Evolutionary conservation across 352 stramenopile genomes (phyloP), one percentile per base, ranked within the genome.

Genomic region (Pythium rishiriense): DNA sequence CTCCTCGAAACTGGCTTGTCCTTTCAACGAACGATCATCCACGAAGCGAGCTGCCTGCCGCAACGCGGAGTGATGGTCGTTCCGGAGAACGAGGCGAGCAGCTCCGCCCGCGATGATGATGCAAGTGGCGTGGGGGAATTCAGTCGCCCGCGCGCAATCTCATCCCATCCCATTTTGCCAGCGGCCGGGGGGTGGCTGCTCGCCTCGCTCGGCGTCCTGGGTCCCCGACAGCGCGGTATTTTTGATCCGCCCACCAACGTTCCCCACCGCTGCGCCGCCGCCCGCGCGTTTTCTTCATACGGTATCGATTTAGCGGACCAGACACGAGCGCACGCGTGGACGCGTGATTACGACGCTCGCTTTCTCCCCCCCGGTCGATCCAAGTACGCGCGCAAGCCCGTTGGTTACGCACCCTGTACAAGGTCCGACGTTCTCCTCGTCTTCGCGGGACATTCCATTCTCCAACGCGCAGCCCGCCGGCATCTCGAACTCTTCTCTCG

Each of bases 61-160:
- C 42, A 49, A 49, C 42, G n/a, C 9, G 22, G 42, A 49, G 42
- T 49, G 42, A 49, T 49, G 42, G 42, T 49, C 42, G 7, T 12
- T 28, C 42, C 22, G 42, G 42, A 49, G 42, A 49, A 49, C 37
- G 3, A 17, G 1, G 37, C 37, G 37, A 43, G 14, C 9, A 43
- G 37, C 37, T 43, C 37, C 37, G n/a, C n/a, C n/a, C n/a, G n/a
- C n/a, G 12, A 49, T 28, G 42, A 49, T 49, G 42, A 49, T 49
- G 42, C 42, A 49, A 49, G 42, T 49, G 42, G 42, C 42, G 42
- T 49, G 9, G 42, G 42, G 22, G n/a, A 28, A 43, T 21, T 49
- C 42, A 49, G 6, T 25, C 42, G 42, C 9, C 11, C 42, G 19
- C 10, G 37, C 37, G n/a, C 37, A 43, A 43, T 43, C 37, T 4